Conservation (phyloP, 345 rosid genomes). For the Sonneratia alba region DNA sequence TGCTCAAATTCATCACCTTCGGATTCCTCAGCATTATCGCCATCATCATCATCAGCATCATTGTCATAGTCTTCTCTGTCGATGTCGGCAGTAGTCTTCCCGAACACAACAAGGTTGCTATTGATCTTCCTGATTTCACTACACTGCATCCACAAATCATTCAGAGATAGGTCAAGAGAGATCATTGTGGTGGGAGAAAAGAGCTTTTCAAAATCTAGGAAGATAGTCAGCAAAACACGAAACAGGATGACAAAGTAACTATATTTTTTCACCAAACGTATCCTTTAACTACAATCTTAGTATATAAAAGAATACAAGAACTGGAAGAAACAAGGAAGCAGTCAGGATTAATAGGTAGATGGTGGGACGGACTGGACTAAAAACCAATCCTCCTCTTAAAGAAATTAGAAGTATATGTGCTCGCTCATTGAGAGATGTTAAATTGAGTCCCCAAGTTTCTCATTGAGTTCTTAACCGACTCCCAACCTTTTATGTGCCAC, state of each 20-base stretch:
- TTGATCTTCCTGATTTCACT: conserved; percentile 67
- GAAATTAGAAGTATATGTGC: too few relatives aligned
- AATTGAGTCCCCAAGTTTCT: too few relatives aligned
- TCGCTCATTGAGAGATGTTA: too few relatives aligned
- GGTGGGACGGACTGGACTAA: background rate
- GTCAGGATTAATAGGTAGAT: background rate
- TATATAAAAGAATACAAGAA: too few relatives aligned
- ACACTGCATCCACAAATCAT: conserved; percentile 35
- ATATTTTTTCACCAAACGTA: background rate
- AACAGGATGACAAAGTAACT: background rate
- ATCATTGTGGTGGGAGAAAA: background rate
- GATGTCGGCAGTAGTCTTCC: conserved; percentile 48
- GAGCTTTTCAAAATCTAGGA: too few relatives aligned
- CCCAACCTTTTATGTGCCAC: too few relatives aligned
- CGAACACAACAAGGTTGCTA: conserved; percentile 52
- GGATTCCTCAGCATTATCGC: conserved; percentile 82
- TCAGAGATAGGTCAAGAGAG: background rate
- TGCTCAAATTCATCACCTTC: conserved; percentile 95
- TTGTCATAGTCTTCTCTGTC: conserved; percentile 81
- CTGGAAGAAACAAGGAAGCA: background rate
- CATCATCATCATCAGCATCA: conserved; percentile 74
- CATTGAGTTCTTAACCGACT: too few relatives aligned
- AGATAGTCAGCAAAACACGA: background rate
- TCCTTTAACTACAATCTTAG: background rate
- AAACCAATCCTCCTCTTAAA: too few relatives aligned